Conservation (phyloP, 176 grass and related monocot genomes). For the Eleusine indica region DNA sequence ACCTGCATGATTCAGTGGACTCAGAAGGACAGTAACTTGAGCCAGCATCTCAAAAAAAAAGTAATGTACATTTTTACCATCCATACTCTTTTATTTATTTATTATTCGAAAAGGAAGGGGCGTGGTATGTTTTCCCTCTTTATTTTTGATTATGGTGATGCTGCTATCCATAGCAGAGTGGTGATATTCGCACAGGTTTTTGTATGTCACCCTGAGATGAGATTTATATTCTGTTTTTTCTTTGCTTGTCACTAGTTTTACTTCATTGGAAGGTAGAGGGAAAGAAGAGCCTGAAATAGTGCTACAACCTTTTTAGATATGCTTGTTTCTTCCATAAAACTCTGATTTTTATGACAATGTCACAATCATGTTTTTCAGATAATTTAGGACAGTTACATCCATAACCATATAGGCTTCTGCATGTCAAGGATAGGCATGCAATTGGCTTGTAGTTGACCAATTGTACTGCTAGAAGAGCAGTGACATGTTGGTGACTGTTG, state of each 20-base stretch:
- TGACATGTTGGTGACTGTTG: neutral
- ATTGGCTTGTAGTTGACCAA: neutral
- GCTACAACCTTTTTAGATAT: neutral
- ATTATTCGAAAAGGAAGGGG: neutral
- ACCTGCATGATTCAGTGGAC: slow-evolving; percentile 31
- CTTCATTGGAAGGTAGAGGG: neutral
- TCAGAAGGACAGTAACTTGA: slow-evolving; percentile 26
- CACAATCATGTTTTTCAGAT: slow-evolving; percentile 7
- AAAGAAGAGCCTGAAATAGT: slow-evolving; percentile 23
- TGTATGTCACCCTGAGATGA: no score
- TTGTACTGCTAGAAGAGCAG: neutral
- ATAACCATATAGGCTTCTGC: neutral
- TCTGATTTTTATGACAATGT: neutral
- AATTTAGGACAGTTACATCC: neutral
- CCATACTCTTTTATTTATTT: slow-evolving; percentile 6
- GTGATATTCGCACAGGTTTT: slow-evolving; percentile 13
- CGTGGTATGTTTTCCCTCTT: neutral
- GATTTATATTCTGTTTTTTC: neutral
- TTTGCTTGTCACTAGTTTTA: slow-evolving; percentile 12
- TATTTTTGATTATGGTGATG: slow-evolving; percentile 5
- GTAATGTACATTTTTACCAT: slow-evolving; percentile 22
- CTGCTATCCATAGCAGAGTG: neutral
- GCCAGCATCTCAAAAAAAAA: slow-evolving; percentile 19
- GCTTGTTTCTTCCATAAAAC: slow-evolving; percentile 1
- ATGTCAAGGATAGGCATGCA: neutral